phyloP scores from a whole-genome alignment of 1,284 basidiomycete genomes.

The Puccinia hordei region DNA sequence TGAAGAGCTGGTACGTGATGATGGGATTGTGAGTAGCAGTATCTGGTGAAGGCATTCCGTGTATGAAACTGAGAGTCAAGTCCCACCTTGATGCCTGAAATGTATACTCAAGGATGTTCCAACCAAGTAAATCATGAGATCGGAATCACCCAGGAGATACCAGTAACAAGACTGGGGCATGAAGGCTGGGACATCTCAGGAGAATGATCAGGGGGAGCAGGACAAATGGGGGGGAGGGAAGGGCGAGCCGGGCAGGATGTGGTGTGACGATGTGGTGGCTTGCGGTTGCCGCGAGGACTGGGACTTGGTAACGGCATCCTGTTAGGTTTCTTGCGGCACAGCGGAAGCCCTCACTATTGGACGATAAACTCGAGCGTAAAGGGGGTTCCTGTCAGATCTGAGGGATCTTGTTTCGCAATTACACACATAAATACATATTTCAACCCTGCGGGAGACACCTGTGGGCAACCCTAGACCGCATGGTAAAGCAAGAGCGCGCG shows the following conservation, averaged over 20 bases:
- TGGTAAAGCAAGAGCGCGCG: no score
- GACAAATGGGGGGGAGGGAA: conserved; percentile 1
- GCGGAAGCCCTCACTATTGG: conserved; percentile 4
- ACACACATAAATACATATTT: no score
- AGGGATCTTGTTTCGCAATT: conserved; percentile 6
- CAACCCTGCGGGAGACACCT: no score
- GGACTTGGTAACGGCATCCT: not conserved
- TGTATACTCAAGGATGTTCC: conserved; percentile 9
- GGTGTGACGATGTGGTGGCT: not conserved
- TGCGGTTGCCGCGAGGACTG: conserved; percentile 2
- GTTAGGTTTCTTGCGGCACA: conserved; percentile 5
- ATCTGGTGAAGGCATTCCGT: conserved; percentile 6
- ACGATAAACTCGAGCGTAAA: not conserved
- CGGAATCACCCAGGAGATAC: conserved; percentile 5
- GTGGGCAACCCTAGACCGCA: no score
- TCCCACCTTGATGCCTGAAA: not conserved
- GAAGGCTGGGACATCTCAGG: not conserved
- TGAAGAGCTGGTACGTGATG: conserved; percentile 2
- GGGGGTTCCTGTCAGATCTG: conserved; percentile 5
- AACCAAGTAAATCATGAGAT: conserved; percentile 10
- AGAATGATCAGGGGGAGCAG: conserved; percentile 4
- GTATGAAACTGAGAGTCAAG: conserved; percentile 6
- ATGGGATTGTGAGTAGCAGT: not conserved
- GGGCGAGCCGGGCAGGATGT: not conserved
- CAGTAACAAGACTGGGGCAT: not conserved